These are phyloP conservation scores for Blastocladiella emersonii DNA, from an alignment of 371 early-diverging fungal species.

Conservation along the genomic window DNA sequence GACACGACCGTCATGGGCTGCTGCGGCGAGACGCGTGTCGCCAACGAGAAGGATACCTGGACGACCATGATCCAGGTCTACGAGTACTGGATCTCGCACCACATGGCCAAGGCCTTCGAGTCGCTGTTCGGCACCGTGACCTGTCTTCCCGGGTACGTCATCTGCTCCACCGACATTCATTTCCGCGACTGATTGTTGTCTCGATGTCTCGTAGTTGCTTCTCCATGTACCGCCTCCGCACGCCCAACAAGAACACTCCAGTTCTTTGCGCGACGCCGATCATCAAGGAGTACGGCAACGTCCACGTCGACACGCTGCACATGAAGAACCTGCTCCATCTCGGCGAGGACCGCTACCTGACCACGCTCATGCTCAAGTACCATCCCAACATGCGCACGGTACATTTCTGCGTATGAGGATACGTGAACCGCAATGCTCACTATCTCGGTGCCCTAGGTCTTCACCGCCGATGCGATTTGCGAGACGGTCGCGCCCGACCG, in stretches of 20 bases:
- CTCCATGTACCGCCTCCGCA: slow-evolving; percentile 71
- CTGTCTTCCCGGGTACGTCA: slow-evolving; percentile 94
- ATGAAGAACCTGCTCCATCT: slow-evolving; percentile 76
- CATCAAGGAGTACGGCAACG: slow-evolving; percentile 89
- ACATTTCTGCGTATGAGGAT: too few species aligned
- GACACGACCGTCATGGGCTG: slow-evolving; percentile 82
- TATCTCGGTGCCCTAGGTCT: too few species aligned
- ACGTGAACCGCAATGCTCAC: too few species aligned
- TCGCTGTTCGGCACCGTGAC: slow-evolving; percentile 77
- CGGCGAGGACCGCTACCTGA: slow-evolving; percentile 84
- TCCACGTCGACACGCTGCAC: slow-evolving; percentile 94
- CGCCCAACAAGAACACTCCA: slow-evolving; percentile 69
- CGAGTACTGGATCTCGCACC: slow-evolving; percentile 84
- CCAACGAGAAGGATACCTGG: slow-evolving; percentile 76
- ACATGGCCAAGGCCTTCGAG: slow-evolving; percentile 73
- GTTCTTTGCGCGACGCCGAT: slow-evolving; percentile 81
- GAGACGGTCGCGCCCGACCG: slow-evolving; percentile 94
- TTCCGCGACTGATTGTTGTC: too few species aligned
- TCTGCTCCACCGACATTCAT: too few species aligned
- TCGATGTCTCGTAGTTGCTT: too few species aligned
- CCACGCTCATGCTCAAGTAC: slow-evolving; percentile 96
- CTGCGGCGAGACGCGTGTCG: slow-evolving; percentile 84
- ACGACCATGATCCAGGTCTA: slow-evolving; percentile 98
- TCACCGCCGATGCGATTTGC: slow-evolving; percentile 91
- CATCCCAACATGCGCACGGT: slow-evolving; percentile 86